Conservation (phyloP, 2,329 filamentous ascomycete species). For the Huntiella moniliformis region DNA sequence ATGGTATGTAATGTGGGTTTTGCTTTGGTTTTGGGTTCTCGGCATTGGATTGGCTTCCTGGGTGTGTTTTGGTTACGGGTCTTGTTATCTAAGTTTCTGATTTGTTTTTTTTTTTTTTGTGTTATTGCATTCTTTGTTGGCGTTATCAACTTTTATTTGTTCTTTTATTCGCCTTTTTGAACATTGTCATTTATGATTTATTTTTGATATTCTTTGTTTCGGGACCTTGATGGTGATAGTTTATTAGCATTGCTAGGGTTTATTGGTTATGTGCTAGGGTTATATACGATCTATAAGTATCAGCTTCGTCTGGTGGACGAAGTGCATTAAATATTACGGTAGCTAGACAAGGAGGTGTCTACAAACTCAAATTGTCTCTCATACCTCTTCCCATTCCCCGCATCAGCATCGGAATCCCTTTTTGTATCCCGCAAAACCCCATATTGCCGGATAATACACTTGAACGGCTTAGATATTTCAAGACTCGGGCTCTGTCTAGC, state of each 20-base stretch:
- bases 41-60: neutral
- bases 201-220: neutral
- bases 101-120: neutral
- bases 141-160: neutral
- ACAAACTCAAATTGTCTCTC: constrained; percentile 45
- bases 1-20: neutral
- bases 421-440: constrained; percentile 31
- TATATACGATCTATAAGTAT: neutral
- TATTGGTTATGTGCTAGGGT: neutral
- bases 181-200: neutral
- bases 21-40: neutral
- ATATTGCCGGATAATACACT: constrained; percentile 54
- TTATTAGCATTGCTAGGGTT: neutral
- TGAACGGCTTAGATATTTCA: constrained; percentile 31
- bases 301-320: neutral
- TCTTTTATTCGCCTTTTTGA: neutral
- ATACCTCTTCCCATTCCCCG: constrained; percentile 33
- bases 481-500: neutral
- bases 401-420: constrained; percentile 25
- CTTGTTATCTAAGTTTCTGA: neutral
- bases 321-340: neutral
- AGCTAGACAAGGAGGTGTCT: constrained; percentile 37
- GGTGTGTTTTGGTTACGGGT: neutral
- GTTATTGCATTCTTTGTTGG: neutral
- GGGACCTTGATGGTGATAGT: neutral